Percentiles rank a stretch among this genome's conserved stretches.
Conservation (phyloP, 768 basidiomycete species). For the Suillus occidentalis region DNA sequence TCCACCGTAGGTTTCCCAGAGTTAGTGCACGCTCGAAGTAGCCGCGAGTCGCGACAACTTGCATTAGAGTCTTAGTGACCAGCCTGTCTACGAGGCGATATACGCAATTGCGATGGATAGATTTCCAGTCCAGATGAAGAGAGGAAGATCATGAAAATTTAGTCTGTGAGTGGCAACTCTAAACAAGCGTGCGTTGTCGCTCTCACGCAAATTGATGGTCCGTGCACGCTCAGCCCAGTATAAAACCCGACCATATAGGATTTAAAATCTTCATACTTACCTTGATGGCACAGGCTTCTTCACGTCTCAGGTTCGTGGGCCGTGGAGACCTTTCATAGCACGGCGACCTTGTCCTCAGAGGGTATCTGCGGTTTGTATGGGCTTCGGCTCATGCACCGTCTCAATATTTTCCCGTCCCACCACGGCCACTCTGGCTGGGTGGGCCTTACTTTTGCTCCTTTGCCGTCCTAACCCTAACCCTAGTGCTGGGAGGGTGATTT, state of each 20-base stretch:
- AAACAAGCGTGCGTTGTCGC: not conserved
- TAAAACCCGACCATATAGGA: slow-evolving; percentile 11
- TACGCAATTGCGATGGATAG: not conserved
- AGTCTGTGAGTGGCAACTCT: not conserved
- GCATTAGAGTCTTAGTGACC: not conserved
- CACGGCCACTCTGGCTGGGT: slow-evolving; percentile 56
- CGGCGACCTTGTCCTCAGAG: slow-evolving; percentile 57
- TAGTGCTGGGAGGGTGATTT: not conserved
- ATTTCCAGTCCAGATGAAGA: not conserved
- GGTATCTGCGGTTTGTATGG: slow-evolving; percentile 45
- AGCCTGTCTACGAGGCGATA: not conserved
- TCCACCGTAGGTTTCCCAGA: not conserved
- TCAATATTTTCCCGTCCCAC: slow-evolving; percentile 77
- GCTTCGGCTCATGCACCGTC: slow-evolving; percentile 77
- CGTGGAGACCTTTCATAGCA: slow-evolving; percentile 52
- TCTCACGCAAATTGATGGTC: slow-evolving; percentile 18
- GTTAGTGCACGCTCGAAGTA: not conserved
- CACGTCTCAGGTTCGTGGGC: slow-evolving; percentile 57
- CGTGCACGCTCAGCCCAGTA: slow-evolving; percentile 19
- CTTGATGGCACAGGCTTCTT: slow-evolving; percentile 63
- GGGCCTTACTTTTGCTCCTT: slow-evolving; percentile 33
- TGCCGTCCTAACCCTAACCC: slow-evolving; percentile 29
- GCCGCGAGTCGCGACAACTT: not conserved
- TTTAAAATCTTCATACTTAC: slow-evolving; percentile 47
- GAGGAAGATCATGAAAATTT: not conserved